A percentile compares a stretch with the other conserved stretches of the same genome.
Evolutionary conservation across 2,329 filamentous ascomycete genomes (phyloP).

Genomic region (Fusarium sp.): DNA sequence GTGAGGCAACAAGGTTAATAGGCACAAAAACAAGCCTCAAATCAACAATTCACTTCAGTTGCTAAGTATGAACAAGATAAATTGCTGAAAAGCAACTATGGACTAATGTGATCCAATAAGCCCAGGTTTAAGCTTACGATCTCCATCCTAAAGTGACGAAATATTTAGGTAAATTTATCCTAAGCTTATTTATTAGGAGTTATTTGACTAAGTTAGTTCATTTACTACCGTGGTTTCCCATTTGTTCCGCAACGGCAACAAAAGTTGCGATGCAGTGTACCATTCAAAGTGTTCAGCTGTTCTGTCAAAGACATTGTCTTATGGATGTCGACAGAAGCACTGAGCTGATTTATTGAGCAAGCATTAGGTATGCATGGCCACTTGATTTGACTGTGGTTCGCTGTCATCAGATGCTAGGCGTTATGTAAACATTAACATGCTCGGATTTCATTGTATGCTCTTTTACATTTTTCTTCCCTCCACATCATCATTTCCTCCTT

Average conservation of each 20-base stretch:
- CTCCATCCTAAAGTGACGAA: background rate
- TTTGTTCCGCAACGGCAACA: accelerated
- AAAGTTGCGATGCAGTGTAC: background rate
- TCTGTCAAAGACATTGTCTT: background rate
- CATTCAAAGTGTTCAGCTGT: too few species aligned
- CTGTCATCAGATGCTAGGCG: background rate
- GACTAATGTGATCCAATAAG: too few species aligned
- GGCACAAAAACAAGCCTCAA: background rate
- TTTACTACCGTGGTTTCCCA: background rate
- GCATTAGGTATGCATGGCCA: background rate
- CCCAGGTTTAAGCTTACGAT: background rate
- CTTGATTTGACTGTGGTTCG: background rate
- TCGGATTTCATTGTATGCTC: background rate
- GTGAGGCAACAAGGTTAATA: background rate
- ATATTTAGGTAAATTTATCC: background rate
- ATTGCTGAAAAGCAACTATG: background rate
- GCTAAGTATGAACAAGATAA: background rate
- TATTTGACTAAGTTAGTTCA: background rate
- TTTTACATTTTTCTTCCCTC: background rate
- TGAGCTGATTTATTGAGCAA: background rate
- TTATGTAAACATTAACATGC: background rate
- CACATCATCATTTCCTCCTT: too few species aligned
- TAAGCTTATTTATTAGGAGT: background rate
- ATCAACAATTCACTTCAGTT: background rate
- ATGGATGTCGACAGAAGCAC: background rate